phyloP scores from a whole-genome alignment of 1,284 basidiomycete genomes.

The Ganoderma meredithae region DNA sequence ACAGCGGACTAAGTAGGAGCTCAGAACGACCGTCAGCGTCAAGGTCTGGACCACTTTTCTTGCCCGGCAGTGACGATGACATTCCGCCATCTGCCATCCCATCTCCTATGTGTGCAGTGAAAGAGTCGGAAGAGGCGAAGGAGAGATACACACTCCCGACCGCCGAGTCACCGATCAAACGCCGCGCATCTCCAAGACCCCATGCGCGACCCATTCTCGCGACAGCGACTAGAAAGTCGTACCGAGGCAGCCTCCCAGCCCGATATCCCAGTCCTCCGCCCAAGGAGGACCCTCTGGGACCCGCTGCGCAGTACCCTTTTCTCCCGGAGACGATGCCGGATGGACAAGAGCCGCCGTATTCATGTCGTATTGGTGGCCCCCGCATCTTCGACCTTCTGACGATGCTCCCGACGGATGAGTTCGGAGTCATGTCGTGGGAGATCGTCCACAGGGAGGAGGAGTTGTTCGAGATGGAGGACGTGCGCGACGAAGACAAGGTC shows the following conservation, averaged over 20 bases:
- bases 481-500: slow-evolving; percentile 76
- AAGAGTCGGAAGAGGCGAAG: slow-evolving; percentile 14
- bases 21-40: not conserved
- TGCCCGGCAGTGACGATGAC: slow-evolving; percentile 22
- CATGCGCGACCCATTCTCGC: not conserved
- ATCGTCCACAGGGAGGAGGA: slow-evolving; percentile 76
- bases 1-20: not conserved
- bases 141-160: not conserved
- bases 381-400: slow-evolving; percentile 69
- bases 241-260: slow-evolving; percentile 33
- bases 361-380: slow-evolving; percentile 69
- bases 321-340: slow-evolving; percentile 55
- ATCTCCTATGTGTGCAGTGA: not conserved
- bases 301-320: slow-evolving; percentile 60
- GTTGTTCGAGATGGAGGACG: slow-evolving; percentile 69
- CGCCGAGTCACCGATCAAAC: slow-evolving; percentile 8
- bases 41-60: slow-evolving; percentile 10
- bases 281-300: slow-evolving; percentile 53
- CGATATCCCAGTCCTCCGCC: slow-evolving; percentile 53
- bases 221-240: slow-evolving; percentile 10
- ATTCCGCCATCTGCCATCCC: slow-evolving; percentile 2
- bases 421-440: slow-evolving; percentile 70
- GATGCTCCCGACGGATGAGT: slow-evolving; percentile 62
- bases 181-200: not conserved
- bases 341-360: slow-evolving; percentile 49